Percentiles rank a stretch among this genome's conserved stretches.
Evolutionary conservation across 345 rosid species (phyloP).

Genomic region (Lepidium sativum): DNA sequence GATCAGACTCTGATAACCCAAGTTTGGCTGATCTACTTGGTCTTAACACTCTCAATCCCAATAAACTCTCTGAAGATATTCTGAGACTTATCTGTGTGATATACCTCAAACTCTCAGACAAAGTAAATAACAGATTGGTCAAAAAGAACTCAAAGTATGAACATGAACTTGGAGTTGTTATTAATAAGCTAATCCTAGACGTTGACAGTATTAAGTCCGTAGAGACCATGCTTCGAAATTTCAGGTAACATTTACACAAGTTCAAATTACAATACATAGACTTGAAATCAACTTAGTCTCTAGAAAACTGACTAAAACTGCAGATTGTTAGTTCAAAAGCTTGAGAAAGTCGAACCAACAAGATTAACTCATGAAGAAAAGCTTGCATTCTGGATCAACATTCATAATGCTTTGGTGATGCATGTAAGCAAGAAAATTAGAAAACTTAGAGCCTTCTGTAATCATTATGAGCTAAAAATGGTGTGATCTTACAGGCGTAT

Average conservation of each 20-base stretch:
- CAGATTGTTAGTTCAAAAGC: conserved; percentile 55
- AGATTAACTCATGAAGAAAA: conserved; percentile 64
- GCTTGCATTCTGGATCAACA: conserved; percentile 77
- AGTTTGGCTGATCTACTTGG: conserved; percentile 74
- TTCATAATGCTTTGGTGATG: conserved; percentile 75
- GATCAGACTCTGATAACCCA: conserved; percentile 30
- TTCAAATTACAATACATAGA: not conserved
- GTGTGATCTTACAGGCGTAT: conserved; percentile 46
- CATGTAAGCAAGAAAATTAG: conserved; percentile 33
- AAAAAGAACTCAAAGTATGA: conserved; percentile 30
- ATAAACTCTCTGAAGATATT: conserved; percentile 56
- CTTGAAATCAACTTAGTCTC: not conserved
- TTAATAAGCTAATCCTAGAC: conserved; percentile 43
- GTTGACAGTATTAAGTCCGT: conserved; percentile 45
- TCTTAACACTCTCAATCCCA: conserved; percentile 32
- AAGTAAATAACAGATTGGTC: conserved; percentile 18
- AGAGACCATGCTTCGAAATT: conserved; percentile 45
- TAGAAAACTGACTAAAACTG: not conserved
- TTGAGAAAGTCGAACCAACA: conserved; percentile 51
- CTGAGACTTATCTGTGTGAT: conserved; percentile 59
- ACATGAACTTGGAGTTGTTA: conserved; percentile 26
- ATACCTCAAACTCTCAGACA: conserved; percentile 46
- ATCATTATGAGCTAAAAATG: not conserved
- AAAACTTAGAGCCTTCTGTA: not conserved
- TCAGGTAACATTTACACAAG: conserved; percentile 36